A percentile compares a stretch with the other conserved stretches of the same genome.
Evolutionary conservation across 208 protist genomes (phyloP).

Genomic region (Leishmania martiniquensis): DNA sequence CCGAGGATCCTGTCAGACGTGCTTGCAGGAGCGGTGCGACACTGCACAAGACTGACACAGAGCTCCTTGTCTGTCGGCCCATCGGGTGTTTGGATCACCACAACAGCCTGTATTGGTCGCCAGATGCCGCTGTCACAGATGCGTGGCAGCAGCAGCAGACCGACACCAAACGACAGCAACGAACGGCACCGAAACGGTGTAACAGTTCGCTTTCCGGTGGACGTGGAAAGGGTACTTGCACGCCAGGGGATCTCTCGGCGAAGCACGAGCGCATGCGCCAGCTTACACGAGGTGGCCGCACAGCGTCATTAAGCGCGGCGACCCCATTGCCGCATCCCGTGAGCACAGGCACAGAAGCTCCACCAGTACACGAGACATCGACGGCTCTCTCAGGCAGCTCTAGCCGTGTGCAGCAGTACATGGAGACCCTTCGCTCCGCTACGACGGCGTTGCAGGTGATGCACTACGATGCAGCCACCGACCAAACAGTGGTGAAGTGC

Average conservation of each 20-base stretch:
- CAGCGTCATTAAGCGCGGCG: background rate
- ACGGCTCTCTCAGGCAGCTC: background rate
- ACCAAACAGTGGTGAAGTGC: constrained; percentile 76
- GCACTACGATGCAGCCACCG: constrained; percentile 39
- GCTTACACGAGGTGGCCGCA: constrained; percentile 41
- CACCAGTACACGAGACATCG: background rate
- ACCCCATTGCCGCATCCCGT: background rate
- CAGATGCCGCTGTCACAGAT: constrained; percentile 27
- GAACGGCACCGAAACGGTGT: background rate
- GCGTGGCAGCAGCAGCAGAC: constrained; percentile 5
- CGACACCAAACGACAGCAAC: background rate
- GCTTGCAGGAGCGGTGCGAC: background rate
- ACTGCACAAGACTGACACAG: background rate
- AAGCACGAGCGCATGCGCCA: constrained; percentile 65
- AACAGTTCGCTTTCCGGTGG: background rate
- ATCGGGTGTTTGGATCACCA: constrained; percentile 77
- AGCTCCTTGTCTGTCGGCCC: constrained; percentile 36
- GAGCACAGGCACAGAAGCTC: background rate
- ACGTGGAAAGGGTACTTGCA: background rate
- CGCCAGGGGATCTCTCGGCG: constrained; percentile 31
- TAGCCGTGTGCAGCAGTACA: constrained; percentile 22
- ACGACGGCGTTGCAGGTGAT: constrained; percentile 38
- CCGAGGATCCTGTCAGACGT: background rate
- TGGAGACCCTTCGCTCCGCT: constrained; percentile 51
- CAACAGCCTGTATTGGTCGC: constrained; percentile 76